Evolutionary conservation across 345 rosid genomes (phyloP), one percentile per base, ranked within the genome.

Genomic region (Clausena lansium): DNA sequence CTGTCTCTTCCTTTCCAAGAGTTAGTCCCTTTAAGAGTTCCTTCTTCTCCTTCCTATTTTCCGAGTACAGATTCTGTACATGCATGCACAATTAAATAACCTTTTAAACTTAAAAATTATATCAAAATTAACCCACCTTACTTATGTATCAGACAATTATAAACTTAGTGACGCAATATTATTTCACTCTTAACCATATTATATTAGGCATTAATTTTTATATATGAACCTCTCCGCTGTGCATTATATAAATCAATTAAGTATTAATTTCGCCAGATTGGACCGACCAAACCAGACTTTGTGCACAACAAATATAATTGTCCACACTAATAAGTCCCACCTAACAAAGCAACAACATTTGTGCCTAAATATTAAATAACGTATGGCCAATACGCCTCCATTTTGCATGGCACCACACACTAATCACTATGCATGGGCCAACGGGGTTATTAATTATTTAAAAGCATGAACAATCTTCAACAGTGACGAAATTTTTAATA

Each of bases 1-100:
- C 80, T 1, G 82, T 76, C 57, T 90, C 91, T 17, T 85, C 86
- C 25, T 73, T 55, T 9, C 89, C 95, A 2, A 90, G 59, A 30
- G 87, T 91, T 25, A 92, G 22, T 47, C 94, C 97, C 70, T 84
- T 81, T 24, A 95, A 75, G 52, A 95, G 88, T 68, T 95, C 97
- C 52, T 89, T 54, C 74, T 95, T 95, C 86, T 92, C 86, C 54
- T 79, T 76, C 87, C 98, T 91, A 54, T 92, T 93, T 33, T 87
- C 83, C 5, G 81, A 70, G 79, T 90, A 93, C 69, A 92, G 65
- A 81, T 84, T 85, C 97, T 93, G 91, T 22, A 19, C 47, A 11
- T 35, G 17, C 7, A 7, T 10, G 22, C 67, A 50, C 15, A 50
- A 41, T 41, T 41, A 41, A 41, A 11, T 41, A 41, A 41, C 10